These are phyloP conservation scores for Hortiboletus campestris DNA, from an alignment of 768 basidiomycete species.

Conservation along the genomic window DNA sequence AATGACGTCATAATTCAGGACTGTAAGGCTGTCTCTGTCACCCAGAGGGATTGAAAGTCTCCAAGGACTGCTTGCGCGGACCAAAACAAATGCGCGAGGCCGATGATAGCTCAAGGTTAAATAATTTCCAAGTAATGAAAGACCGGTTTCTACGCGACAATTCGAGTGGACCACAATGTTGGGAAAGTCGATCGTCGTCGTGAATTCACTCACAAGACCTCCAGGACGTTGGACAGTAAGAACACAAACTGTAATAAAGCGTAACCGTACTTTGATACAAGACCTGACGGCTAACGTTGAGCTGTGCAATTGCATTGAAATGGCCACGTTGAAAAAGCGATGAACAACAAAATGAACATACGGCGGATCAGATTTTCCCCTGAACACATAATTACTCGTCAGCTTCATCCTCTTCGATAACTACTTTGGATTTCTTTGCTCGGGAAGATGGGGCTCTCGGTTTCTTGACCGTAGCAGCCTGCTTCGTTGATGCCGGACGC, in stretches of 20 bases:
- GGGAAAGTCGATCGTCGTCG: not conserved
- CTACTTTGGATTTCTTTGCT: constrained; percentile 43
- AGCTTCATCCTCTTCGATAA: constrained; percentile 43
- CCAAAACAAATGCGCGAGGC: too few relatives aligned
- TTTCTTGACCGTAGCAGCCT: constrained; percentile 44
- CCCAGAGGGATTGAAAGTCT: not conserved
- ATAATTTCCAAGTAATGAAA: not conserved
- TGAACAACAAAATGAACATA: constrained; percentile 9
- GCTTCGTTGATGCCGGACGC: constrained; percentile 45
- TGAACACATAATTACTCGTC: constrained; percentile 21
- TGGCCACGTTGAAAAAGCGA: not conserved
- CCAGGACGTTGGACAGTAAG: not conserved
- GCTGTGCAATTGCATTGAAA: constrained; percentile 11
- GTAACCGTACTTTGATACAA: constrained; percentile 5
- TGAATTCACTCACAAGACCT: not conserved
- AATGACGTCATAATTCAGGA: not conserved
- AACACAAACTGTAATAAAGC: constrained; percentile 1
- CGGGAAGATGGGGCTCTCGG: constrained; percentile 27
- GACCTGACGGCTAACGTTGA: not conserved
- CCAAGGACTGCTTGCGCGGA: too few relatives aligned
- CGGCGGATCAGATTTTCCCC: not conserved
- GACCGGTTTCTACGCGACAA: not conserved
- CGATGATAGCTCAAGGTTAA: not conserved
- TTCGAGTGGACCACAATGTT: not conserved
- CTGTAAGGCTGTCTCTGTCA: too few relatives aligned